Conservation (phyloP, 306 rosid genomes). For the Arachis stenosperma region DNA sequence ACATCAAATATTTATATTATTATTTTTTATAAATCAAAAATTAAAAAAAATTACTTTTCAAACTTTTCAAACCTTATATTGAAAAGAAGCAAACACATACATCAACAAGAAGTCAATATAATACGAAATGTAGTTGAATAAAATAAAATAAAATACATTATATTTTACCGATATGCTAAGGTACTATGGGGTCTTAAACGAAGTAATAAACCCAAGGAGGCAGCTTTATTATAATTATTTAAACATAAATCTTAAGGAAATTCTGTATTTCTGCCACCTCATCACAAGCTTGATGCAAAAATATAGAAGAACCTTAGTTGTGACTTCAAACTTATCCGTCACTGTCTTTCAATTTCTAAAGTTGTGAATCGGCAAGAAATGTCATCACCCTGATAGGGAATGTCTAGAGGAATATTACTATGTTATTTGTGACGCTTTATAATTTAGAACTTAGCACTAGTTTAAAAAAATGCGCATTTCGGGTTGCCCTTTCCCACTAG, state of each 20-base stretch:
- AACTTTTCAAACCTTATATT: too few species aligned
- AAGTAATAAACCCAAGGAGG: neutral
- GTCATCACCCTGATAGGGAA: neutral
- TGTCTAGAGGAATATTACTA: neutral
- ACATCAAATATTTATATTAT: too few species aligned
- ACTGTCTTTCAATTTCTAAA: neutral
- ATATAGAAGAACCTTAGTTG: conserved; percentile 1
- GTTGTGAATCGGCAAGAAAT: neutral
- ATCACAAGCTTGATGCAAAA: conserved; percentile 29
- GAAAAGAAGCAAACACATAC: neutral
- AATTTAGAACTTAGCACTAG: neutral
- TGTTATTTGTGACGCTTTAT: neutral
- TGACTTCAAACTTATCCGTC: conserved; percentile 6
- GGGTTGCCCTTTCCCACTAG: neutral
- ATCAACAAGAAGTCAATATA: neutral
- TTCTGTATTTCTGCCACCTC: conserved; percentile 9
- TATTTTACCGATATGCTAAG: too few species aligned
- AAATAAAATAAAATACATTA: neutral
- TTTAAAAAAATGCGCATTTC: conserved; percentile 5
- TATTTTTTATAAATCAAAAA: too few species aligned
- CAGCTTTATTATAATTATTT: neutral
- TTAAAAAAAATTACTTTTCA: too few species aligned
- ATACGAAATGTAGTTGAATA: neutral
- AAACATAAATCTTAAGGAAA: conserved; percentile 1
- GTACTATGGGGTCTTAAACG: neutral